Evolutionary conservation across 2,329 filamentous ascomycete genomes (phyloP).

Genomic region (Diaporthe vaccinii): DNA sequence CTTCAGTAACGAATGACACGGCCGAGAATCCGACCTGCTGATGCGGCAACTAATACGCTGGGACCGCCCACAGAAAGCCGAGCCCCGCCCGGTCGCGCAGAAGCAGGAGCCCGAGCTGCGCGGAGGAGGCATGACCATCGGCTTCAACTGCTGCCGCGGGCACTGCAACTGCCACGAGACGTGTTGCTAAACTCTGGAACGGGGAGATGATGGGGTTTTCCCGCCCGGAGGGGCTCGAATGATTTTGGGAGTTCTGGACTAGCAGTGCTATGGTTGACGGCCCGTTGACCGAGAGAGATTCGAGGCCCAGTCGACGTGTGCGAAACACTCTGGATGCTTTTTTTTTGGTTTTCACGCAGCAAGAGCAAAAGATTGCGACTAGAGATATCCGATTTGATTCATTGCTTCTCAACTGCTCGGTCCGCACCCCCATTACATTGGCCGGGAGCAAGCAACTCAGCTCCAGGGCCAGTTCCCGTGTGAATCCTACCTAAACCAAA

Average conservation of each 20-base stretch:
- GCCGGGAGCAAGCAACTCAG: no score
- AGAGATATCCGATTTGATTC: slow-evolving; percentile 12
- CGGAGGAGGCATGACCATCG: slow-evolving; percentile 23
- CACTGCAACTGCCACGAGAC: slow-evolving; percentile 29
- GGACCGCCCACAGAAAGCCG: slow-evolving; percentile 11
- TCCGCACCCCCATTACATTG: not conserved
- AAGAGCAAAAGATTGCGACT: slow-evolving; percentile 9
- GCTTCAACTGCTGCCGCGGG: slow-evolving; percentile 26
- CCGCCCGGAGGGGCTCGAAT: not conserved
- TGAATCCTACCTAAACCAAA: not conserved
- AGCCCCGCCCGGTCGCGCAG: slow-evolving; percentile 18
- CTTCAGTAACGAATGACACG: not conserved
- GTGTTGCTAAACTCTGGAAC: not conserved
- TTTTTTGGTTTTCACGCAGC: not conserved
- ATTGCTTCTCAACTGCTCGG: not conserved
- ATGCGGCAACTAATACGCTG: not conserved
- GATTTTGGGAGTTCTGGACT: not conserved
- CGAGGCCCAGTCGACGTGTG: not conserved
- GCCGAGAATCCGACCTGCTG: not conserved
- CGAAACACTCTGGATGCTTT: not conserved
- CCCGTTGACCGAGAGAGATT: not conserved
- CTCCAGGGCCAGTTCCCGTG: not conserved
- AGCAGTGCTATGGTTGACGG: not conserved
- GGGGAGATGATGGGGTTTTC: not conserved
- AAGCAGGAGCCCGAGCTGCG: slow-evolving; percentile 19